A percentile compares a stretch with the other conserved stretches of the same genome.
These are phyloP conservation scores for Diaporthe nobilis DNA, from an alignment of 2,329 filamentous ascomycete genomes.

Conservation along the genomic window DNA sequence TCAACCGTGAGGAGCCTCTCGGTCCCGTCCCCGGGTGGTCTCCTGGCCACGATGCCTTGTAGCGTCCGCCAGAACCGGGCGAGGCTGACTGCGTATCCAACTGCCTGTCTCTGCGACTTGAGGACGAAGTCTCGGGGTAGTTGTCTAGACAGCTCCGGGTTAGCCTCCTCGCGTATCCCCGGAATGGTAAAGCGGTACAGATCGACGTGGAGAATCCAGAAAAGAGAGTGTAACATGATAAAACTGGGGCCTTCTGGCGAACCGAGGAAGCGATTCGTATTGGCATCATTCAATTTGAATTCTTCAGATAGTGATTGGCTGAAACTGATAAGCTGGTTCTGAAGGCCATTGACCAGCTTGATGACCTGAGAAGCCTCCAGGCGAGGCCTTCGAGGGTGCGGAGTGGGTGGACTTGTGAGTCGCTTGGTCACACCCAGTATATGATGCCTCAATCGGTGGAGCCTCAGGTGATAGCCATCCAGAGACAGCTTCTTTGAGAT, in stretches of 20 bases:
- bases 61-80: conserved; percentile 55
- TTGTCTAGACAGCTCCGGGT: conserved; percentile 51
- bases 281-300: conserved; percentile 53
- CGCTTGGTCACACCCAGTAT: conserved; percentile 49
- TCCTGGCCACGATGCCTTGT: conserved; percentile 48
- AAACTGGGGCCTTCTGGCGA: conserved; percentile 52
- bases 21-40: conserved; percentile 42
- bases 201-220: conserved; percentile 55
- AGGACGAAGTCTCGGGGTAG: conserved; percentile 54
- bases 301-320: conserved; percentile 53
- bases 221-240: conserved; percentile 55
- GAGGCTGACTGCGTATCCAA: conserved; percentile 55
- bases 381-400: conserved; percentile 44
- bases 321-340: conserved; percentile 55
- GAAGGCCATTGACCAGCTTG: conserved; percentile 53
- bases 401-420: conserved; percentile 34
- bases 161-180: conserved; percentile 51
- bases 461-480: conserved; percentile 53
- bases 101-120: conserved; percentile 56
- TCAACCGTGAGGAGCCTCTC: conserved; percentile 41
- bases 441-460: conserved; percentile 55
- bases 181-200: conserved; percentile 57
- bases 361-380: conserved; percentile 57
- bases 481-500: conserved; percentile 40
- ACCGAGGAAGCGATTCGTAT: conserved; percentile 50